Conservation (phyloP, 2,329 filamentous ascomycete species). For the Claviceps africana region DNA sequence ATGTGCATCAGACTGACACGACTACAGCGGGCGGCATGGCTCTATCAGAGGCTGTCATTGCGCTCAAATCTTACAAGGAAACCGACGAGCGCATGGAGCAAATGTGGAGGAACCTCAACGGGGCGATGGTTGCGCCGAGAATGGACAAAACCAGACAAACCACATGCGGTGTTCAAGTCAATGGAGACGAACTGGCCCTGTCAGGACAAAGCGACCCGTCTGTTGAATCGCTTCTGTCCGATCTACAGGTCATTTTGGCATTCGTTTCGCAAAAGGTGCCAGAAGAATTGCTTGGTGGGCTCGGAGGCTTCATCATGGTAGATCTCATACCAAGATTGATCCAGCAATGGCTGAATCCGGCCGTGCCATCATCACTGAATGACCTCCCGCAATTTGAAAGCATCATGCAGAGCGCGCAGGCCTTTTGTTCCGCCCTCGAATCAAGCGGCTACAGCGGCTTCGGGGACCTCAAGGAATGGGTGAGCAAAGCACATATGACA, state of each 20-base stretch:
- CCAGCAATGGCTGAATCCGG: constrained; percentile 57
- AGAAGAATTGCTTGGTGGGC: constrained; percentile 37
- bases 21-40: constrained; percentile 35
- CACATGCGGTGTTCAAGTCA: constrained; percentile 26
- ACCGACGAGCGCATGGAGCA: constrained; percentile 44
- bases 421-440: constrained; percentile 51
- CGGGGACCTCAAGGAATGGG: constrained; percentile 62
- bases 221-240: constrained; percentile 36
- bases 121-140: constrained; percentile 45
- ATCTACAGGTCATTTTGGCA: constrained; percentile 36
- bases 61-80: constrained; percentile 45
- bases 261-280: constrained; percentile 42
- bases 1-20: too few species aligned
- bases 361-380: constrained; percentile 60
- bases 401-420: constrained; percentile 48
- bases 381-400: constrained; percentile 59
- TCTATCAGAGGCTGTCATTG: constrained; percentile 39
- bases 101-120: constrained; percentile 49
- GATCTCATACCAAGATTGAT: constrained; percentile 55
- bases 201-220: constrained; percentile 28
- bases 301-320: constrained; percentile 59
- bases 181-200: constrained; percentile 29
- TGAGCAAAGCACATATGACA: constrained; percentile 60
- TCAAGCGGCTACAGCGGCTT: constrained; percentile 47
- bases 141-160: constrained; percentile 27